Base-by-base conservation (phyloP, 352 stramenopile species). In the Phytophthora nicotianae region DNA sequence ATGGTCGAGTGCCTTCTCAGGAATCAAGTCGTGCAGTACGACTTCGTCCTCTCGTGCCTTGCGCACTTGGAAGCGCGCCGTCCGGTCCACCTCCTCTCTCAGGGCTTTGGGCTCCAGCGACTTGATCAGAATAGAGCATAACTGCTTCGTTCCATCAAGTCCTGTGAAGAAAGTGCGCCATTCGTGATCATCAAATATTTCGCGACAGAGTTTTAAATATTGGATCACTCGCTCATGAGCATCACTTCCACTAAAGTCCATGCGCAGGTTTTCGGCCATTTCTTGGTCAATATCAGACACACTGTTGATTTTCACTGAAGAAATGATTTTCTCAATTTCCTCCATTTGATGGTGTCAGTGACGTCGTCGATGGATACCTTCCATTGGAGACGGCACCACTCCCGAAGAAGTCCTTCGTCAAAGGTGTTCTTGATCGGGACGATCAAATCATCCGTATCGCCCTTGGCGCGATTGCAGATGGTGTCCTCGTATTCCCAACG, bases 371-470 rank as follows among this genome's bases (percentile, higher is more conserved):
- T 51, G 11, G 40, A 32, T 10, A 51, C 45, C 1, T 26, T 27
- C 41, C 26, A 26, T 13, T 27, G 24, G 17, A 51, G 29, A 4
- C 13, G 26, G 51, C 41, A 59, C 27, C 51, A 35, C 38, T 51
- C 9, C n/a, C 26, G 51, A 5, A 40, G 5, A 3, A 57, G 19
- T 0, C 50, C 16, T 9, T 43, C 21, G 23, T 57, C 35, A 16
- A 57, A 47, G 2, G 50, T 58, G n/a, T 29, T 58, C 24, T 49
- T 58, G 9, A 42, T 17, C 11, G 38, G 38, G 5, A 50, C 37
- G 38, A 58, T 50, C 6, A 58, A 10, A 27, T 42, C 41, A 7
- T 6, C 14, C 9, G 26, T 21, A 1, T 35, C 3, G 13, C 32
- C 40, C 19, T 50, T 45, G 5, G 41, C 52, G 9, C 38, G 40